Conservation (phyloP, 1,284 basidiomycete genomes). For the Uromyces viciae-fabae region DNA sequence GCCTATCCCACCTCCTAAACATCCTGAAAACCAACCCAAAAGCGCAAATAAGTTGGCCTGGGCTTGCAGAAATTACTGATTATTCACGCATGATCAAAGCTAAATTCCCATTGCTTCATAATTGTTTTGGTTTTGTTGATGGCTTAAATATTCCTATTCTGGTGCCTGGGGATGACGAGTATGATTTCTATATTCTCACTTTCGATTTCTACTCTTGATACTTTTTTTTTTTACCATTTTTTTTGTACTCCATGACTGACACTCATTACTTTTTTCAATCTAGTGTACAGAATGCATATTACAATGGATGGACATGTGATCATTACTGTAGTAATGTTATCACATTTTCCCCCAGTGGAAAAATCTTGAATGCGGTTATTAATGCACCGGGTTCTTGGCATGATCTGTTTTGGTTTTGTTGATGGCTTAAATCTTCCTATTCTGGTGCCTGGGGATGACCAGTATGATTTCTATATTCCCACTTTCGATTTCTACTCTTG, state of each 20-base stretch:
- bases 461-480: slow-evolving; percentile 49
- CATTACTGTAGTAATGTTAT: neutral
- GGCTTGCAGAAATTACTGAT: too few relatives aligned
- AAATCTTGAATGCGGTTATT: too few relatives aligned
- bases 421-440: slow-evolving; percentile 53
- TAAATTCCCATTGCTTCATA: slow-evolving; percentile 53
- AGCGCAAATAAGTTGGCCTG: neutral
- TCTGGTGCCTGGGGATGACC: slow-evolving; percentile 53
- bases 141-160: slow-evolving; percentile 52
- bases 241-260: too few relatives aligned
- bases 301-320: neutral
- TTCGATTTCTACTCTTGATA: neutral
- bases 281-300: neutral
- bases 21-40: neutral
- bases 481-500: neutral
- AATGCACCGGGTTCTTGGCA: too few relatives aligned
- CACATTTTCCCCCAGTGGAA: neutral
- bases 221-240: neutral
- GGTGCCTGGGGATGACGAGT: slow-evolving; percentile 54
- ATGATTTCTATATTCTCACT: slow-evolving; percentile 45
- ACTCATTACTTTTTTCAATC: too few relatives aligned
- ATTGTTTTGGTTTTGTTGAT: slow-evolving; percentile 57
- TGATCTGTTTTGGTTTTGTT: slow-evolving; percentile 57
- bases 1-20: neutral
- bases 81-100: neutral